Evolutionary conservation across 805 yeast genomes (phyloP), one percentile per base, ranked within the genome.

Genomic region (Candida yuanshanica): DNA sequence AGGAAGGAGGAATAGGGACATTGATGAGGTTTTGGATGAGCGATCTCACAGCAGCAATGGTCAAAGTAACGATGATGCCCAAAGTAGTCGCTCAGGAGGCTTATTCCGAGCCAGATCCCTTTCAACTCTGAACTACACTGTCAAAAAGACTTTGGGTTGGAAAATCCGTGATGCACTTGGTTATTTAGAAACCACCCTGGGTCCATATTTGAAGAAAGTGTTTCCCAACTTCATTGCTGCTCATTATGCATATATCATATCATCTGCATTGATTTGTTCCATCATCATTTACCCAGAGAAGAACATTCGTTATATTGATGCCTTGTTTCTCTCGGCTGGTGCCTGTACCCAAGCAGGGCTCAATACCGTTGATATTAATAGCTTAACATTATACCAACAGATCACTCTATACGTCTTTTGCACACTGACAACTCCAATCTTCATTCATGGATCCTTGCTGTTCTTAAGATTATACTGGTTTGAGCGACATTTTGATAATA

Each of bases 291-390:
- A 81, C 53, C 96, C 96, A 0, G 72, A 73, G n/a, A 72, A 70
- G 41, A 81, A 83, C 54, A 63, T 67, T 18, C 39, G 55, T 8
- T 93, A 91, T 59, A 81, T 86, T 35, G 98, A 93, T 65, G 78
- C 83, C 2, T 64, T 93, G 25, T 86, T 91, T 59, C 66, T 86
- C 41, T 74, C 89, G 0, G 67, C 81, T 10, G 91, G 95, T 10
- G 79, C 93, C 0, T 64, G 82, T 2, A 88, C 98, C 2, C 96
- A 91, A 57, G 95, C 96, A 0, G 99, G 99, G 1, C 65, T 93
- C 41, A 89, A 88, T 58, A 83, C 96, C 0, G 68, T 86, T 20
- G 77, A 88, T 51, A 48, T 82, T 29, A 87, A 87, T 57, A 62
- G 67, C 0, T 49, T 90, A 42, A 63, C 70, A 0, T 59, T 84